Evolutionary conservation across 1,139 yeast genomes (phyloP), one percentile per base, ranked within the genome.

Genomic region (Kodamaea ohmeri): DNA sequence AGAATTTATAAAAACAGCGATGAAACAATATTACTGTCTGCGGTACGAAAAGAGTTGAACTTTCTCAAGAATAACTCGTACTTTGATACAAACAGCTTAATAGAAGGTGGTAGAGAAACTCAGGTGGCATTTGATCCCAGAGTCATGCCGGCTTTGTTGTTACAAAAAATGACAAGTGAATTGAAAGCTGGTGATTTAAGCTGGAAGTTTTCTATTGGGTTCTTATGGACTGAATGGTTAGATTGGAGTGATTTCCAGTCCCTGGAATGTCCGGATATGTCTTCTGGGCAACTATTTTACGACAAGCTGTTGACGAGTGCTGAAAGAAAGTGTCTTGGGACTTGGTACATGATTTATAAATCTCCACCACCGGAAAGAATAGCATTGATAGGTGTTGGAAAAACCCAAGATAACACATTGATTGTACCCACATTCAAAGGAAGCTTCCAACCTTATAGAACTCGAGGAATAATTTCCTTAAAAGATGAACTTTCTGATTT

Each of bases 141-240:
- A 9, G 35, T 52, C 13, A 39, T 51, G 32, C 53, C 54, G 6
- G 50, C 56, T 3, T 38, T 53, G 4, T 41, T 49, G 40, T 22
- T 50, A 7, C 25, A 42, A n/a, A 27, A 36, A 4, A 27, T 53
- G 4, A 12, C 32, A 5, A n/a, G 6, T 21, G 8, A 37, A 14
- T 22, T 18, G 16, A 12, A 30, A 5, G 27, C 25, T 12, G 41
- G 27, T 1, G 13, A 9, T 9, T 28, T 31, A 12, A 40, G 44
- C 12, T 19, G 44, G 6, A 13, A 27, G 5, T 41, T 51, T 21
- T 17, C 38, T 2, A 21, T 54, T 6, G 56, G 55, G 1, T 55
- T 55, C 31, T 32, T 40, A 9, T 55, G 60, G 60, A 16, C 39
- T 2, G 45, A 44, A 17, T 42, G 50, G 46, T 37, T 52, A 3